A percentile compares a stretch with the other conserved stretches of the same genome.
These are phyloP conservation scores for Echium plantagineum DNA, from an alignment of 257 asterid genomes.

Conservation along the genomic window DNA sequence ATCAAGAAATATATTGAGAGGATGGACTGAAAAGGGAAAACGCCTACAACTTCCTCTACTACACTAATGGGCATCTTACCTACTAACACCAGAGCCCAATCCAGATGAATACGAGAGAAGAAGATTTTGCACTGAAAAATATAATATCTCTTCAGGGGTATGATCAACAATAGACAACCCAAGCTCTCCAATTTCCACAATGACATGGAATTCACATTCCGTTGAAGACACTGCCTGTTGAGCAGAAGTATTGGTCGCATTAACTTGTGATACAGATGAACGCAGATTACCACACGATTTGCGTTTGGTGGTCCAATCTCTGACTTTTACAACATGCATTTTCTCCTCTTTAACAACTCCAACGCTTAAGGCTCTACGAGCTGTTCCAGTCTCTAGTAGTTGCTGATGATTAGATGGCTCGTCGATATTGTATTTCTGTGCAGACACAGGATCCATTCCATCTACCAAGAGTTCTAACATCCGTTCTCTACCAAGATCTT, in stretches of 20 bases:
- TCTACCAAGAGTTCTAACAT: conserved; percentile 61
- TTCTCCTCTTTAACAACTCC: conserved; percentile 75
- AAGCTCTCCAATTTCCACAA: conserved; percentile 86
- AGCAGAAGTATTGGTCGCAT: conserved; percentile 36
- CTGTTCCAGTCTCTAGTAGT: conserved; percentile 47
- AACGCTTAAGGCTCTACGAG: conserved; percentile 52
- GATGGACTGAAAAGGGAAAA: not conserved
- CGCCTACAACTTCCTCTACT: not conserved
- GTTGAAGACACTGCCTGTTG: conserved; percentile 37
- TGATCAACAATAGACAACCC: conserved; percentile 93
- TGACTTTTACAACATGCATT: conserved; percentile 70
- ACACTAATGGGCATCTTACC: conserved; percentile 32
- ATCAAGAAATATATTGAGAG: not conserved
- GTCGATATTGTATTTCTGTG: conserved; percentile 74
- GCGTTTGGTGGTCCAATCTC: conserved; percentile 82
- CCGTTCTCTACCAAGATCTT: conserved; percentile 79
- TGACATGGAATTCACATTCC: conserved; percentile 74
- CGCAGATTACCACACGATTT: conserved; percentile 27
- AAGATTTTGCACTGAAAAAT: conserved; percentile 69
- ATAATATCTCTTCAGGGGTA: conserved; percentile 96
- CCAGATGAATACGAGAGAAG: conserved; percentile 87
- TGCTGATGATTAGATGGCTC: conserved; percentile 84
- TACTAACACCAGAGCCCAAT: conserved; percentile 81
- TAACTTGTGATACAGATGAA: conserved; percentile 35
- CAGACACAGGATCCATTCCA: conserved; percentile 55